Percentiles rank a stretch among this genome's conserved stretches.
These are phyloP conservation scores for Saccharomycopsis capsularis DNA, from an alignment of 805 yeast genomes.

Conservation along the genomic window DNA sequence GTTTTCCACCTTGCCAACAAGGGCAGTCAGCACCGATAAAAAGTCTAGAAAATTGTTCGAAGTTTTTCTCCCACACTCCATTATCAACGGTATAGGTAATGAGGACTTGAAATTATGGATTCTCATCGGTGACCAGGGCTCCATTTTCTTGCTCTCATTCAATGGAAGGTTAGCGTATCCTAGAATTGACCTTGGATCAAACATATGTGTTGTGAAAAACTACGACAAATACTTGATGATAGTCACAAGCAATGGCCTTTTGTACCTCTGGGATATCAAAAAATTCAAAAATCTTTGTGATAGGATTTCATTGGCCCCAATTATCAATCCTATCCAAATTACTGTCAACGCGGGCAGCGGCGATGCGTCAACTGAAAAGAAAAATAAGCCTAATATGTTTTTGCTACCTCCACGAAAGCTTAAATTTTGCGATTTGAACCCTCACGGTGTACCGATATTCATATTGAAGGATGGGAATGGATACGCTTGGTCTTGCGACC, in stretches of 20 bases:
- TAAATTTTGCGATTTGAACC: slow-evolving; percentile 10
- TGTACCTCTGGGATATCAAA: slow-evolving; percentile 45
- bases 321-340: slow-evolving; percentile 33
- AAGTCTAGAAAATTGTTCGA: slow-evolving; percentile 34
- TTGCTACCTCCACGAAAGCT: neutral
- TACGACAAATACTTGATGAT: slow-evolving; percentile 41
- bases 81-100: slow-evolving; percentile 38
- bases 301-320: slow-evolving; percentile 47
- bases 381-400: too few species aligned
- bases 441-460: slow-evolving; percentile 13
- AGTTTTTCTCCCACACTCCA: slow-evolving; percentile 34
- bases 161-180: slow-evolving; percentile 32
- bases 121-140: slow-evolving; percentile 37
- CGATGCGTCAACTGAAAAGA: too few species aligned
- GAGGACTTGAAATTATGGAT: slow-evolving; percentile 40
- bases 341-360: neutral
- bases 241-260: slow-evolving; percentile 43
- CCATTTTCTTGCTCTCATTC: slow-evolving; percentile 29
- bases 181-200: slow-evolving; percentile 40
- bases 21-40: slow-evolving; percentile 31
- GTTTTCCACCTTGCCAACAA: slow-evolving; percentile 28
- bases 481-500: slow-evolving; percentile 15
- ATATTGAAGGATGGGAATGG: neutral
- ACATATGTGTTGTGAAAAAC: slow-evolving; percentile 39
- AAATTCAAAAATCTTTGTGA: slow-evolving; percentile 31